Evolutionary conservation across 257 asterid genomes (phyloP), one percentile per base, ranked within the genome.

Genomic region (Primulina huaijiensis): DNA sequence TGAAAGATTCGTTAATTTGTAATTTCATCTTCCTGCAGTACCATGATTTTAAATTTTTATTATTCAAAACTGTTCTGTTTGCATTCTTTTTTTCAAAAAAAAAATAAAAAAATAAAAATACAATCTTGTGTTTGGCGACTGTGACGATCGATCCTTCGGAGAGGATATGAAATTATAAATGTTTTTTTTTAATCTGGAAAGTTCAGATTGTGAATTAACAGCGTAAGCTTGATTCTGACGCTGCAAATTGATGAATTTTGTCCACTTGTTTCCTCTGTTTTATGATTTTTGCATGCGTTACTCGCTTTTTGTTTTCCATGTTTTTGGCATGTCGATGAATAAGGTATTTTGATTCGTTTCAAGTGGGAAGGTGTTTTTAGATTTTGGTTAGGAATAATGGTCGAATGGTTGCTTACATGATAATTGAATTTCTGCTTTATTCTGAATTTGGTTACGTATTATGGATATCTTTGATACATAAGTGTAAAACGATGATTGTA

Each of bases 371-470:
- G 56, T 50, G 56, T 14, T 16, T 50, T 50, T 7, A 16, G 56
- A 14, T 14, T 50, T 50, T 30, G 33, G 6, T 37, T 29, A 40
- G 46, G 33, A 59, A 19, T 37, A 33, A 34, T 72, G 70, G 56
- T 65, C 23, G 25, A 63, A 69, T 67, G 64, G 62, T 69, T 40
- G 27, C 67, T 78, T 66, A 60, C 23, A 60, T 50, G 68, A 35
- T 30, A 25, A 30, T 34, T 66, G 38, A 31, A 34, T 43, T 43
- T 71, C 58, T 60, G 16, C 21, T 35, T 9, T 68, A 58, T 57
- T 21, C 61, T 29, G 65, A 53, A 53, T 53, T 34, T 25, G 69
- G 57, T 40, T 56, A 35, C 59, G 58, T 29, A 11, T 21, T 12
- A 21, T 27, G 64, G 20, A 34, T 60, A 40, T 2, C 4, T 46